Percentiles rank a stretch among this genome's conserved stretches.
Conservation (phyloP, 495 filamentous ascomycete genomes). For the Chlorociboria aeruginascens region DNA sequence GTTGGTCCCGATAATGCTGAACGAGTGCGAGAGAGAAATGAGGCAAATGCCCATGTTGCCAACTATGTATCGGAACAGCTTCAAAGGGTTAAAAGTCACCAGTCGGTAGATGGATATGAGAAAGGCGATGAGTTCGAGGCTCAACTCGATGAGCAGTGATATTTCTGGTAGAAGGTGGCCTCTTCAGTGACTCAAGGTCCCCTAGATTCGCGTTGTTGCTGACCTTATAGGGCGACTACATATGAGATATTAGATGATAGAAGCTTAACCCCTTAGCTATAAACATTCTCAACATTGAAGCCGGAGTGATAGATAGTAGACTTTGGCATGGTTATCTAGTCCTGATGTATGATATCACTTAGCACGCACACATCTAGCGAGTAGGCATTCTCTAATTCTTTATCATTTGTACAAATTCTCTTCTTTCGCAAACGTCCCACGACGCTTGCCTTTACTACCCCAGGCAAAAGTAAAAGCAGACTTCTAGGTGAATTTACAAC, state of each 20-base stretch:
- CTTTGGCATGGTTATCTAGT: no score
- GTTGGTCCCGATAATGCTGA: slow-evolving; percentile 21
- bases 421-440: background rate
- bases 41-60: slow-evolving; percentile 52
- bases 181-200: no score
- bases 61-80: slow-evolving; percentile 63
- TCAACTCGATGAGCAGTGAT: slow-evolving; percentile 26
- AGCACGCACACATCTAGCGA: no score
- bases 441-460: background rate
- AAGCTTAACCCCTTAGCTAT: no score
- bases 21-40: slow-evolving; percentile 30
- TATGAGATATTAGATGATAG: no score
- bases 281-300: no score
- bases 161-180: background rate
- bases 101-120: slow-evolving; percentile 32
- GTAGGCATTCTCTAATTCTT: no score
- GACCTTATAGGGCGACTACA: no score
- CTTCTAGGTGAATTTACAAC: slow-evolving; percentile 53
- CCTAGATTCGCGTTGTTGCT: no score
- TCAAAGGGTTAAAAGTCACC: slow-evolving; percentile 45
- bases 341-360: no score
- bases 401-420: no score
- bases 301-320: no score
- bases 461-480: background rate
- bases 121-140: slow-evolving; percentile 49